Conservation (phyloP, 2,329 filamentous ascomycete species). For the Penicillium sp. region DNA sequence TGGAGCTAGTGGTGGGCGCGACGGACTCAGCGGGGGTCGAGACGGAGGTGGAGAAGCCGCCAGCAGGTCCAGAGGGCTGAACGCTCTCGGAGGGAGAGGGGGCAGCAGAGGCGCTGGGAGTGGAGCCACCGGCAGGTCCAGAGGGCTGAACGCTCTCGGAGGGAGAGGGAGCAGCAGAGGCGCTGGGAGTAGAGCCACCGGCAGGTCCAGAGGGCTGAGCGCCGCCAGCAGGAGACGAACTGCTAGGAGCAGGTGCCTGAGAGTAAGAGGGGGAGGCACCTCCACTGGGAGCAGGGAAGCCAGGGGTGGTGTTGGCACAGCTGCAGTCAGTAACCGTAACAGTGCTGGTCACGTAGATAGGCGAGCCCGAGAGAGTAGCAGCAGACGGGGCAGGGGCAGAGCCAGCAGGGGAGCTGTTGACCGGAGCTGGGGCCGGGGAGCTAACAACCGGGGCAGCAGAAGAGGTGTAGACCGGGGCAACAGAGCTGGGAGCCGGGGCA, state of each 20-base stretch:
- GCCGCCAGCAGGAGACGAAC: not conserved
- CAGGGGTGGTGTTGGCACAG: slow-evolving; percentile 9
- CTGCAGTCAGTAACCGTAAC: slow-evolving; percentile 22
- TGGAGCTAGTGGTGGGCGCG: slow-evolving; percentile 1
- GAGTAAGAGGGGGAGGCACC: not conserved
- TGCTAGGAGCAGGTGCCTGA: not conserved
- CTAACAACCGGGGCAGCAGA: not conserved
- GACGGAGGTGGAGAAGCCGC: not conserved
- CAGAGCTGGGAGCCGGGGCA: not conserved
- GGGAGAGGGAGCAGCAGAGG: not conserved
- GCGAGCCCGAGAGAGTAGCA: slow-evolving; percentile 6
- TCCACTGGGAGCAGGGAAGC: slow-evolving; percentile 1
- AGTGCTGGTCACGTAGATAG: slow-evolving; percentile 17
- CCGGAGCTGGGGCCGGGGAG: not conserved
- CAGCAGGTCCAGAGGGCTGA: slow-evolving; percentile 6
- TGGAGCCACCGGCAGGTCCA: slow-evolving; percentile 1
- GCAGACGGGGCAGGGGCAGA: not conserved
- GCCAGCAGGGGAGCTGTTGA: not conserved
- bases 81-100: not conserved
- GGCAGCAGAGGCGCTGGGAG: not conserved
- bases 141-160: not conserved
- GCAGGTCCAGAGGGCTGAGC: not conserved
- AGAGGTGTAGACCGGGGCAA: slow-evolving; percentile 1
- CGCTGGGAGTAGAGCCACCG: slow-evolving; percentile 2
- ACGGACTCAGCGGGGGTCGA: slow-evolving; percentile 9